Conservation (phyloP, 352 stramenopile genomes). For the Pythium dissotocum region DNA sequence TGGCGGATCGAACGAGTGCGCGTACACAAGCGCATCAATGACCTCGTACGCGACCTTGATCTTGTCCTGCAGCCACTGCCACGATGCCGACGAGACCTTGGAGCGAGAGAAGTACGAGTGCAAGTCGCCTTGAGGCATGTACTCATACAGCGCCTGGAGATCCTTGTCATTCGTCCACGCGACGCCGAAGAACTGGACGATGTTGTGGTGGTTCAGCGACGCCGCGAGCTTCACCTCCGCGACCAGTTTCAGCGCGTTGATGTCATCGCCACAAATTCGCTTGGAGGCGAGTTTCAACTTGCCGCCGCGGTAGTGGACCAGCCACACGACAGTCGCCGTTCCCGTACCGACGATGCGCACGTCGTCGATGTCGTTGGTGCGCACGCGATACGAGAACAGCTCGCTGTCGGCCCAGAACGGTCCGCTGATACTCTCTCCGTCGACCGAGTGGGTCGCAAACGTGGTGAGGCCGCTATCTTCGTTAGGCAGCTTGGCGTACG, state of each 20-base stretch:
- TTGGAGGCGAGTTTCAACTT: not conserved
- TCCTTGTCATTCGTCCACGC: conserved; percentile 25
- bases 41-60: not conserved
- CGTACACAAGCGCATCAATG: conserved; percentile 1
- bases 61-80: not conserved
- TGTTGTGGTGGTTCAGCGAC: conserved; percentile 8
- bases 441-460: not conserved
- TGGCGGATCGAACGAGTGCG: conserved; percentile 3
- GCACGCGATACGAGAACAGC: not conserved
- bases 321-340: not conserved
- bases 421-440: not conserved
- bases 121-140: conserved; percentile 26
- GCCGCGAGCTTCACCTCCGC: conserved; percentile 8
- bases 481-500: not conserved
- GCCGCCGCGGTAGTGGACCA: not conserved
- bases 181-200: conserved; percentile 25
- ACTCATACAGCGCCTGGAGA: conserved; percentile 23
- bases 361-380: not conserved
- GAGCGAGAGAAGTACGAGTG: not conserved
- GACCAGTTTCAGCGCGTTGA: not conserved
- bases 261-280: not conserved
- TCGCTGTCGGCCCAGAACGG: not conserved
- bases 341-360: not conserved
- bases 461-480: not conserved
- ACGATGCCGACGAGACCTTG: not conserved